A percentile compares a stretch with the other conserved stretches of the same genome.
Conservation (phyloP, 805 yeast genomes). For the Metschnikowia amazonensis region DNA sequence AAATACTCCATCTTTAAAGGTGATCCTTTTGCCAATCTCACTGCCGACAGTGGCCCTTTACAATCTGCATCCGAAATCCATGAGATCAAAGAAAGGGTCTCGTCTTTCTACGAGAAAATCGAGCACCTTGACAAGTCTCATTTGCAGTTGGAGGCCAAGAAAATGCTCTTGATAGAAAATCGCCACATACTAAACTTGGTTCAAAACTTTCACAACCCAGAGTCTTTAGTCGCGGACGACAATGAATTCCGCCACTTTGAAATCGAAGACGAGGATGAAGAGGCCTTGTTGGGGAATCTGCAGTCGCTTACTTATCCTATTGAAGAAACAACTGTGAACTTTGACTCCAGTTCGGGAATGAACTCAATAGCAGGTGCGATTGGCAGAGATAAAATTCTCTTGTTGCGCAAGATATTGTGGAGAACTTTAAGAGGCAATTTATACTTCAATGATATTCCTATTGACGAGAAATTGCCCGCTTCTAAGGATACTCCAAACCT, state of each 20-base stretch:
- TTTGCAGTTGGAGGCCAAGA: conserved; percentile 24
- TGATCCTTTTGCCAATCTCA: conserved; percentile 24
- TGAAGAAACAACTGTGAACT: conserved; percentile 18
- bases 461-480: conserved; percentile 18
- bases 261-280: conserved; percentile 25
- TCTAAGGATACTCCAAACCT: conserved; percentile 19
- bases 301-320: conserved; percentile 22
- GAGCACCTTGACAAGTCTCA: conserved; percentile 37
- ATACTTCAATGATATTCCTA: conserved; percentile 38
- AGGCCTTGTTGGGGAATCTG: conserved; percentile 26
- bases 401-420: conserved; percentile 40
- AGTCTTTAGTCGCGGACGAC: conserved; percentile 9
- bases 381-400: conserved; percentile 32
- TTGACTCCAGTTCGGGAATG: conserved; percentile 23
- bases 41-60: conserved; percentile 48
- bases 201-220: conserved; percentile 30
- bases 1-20: conserved; percentile 27
- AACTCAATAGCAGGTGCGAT: conserved; percentile 37
- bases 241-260: conserved; percentile 21
- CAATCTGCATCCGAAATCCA: conserved; percentile 37
- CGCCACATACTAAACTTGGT: conserved; percentile 32
- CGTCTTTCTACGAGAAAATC: conserved; percentile 27
- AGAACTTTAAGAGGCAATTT: conserved; percentile 42
- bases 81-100: conserved; percentile 24
- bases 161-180: conserved; percentile 29